Percentiles rank a stretch among this genome's conserved stretches.
These are phyloP conservation scores for Aspergillus novoparasiticus DNA, from an alignment of 2,329 filamentous ascomycete genomes.

Conservation along the genomic window DNA sequence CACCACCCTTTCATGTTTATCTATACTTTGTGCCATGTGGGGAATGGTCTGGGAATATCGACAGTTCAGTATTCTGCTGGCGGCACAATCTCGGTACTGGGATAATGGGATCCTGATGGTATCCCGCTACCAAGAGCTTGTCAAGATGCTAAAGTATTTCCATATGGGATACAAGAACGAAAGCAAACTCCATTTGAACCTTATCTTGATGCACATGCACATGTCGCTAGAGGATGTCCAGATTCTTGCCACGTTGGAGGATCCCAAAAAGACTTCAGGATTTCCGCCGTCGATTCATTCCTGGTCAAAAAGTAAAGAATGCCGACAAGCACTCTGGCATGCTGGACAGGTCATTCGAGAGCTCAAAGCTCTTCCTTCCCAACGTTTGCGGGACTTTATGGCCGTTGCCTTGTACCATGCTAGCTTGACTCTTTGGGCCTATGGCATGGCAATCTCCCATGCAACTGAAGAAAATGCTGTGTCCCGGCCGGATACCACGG, in stretches of 20 bases:
- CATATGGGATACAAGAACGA: constrained; percentile 14
- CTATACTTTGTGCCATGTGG: constrained; percentile 38
- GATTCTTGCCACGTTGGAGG: constrained; percentile 5
- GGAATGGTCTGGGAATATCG: constrained; percentile 33
- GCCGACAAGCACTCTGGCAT: constrained; percentile 14
- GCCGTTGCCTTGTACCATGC: constrained; percentile 5
- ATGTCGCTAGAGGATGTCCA: constrained; percentile 16
- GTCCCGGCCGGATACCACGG: neutral
- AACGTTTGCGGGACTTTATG: constrained; percentile 11
- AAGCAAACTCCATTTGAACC: constrained; percentile 5
- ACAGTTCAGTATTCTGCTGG: constrained; percentile 30
- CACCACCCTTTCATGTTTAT: constrained; percentile 24
- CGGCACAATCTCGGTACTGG: constrained; percentile 26
- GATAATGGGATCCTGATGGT: constrained; percentile 29
- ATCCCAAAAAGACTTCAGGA: neutral
- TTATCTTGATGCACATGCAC: constrained; percentile 13
- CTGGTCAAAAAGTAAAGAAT: constrained; percentile 4
- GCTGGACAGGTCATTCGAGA: constrained; percentile 13
- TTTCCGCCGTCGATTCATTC: neutral
- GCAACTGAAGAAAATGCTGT: neutral
- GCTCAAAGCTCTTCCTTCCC: neutral
- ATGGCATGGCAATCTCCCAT: neutral
- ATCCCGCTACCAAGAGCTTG: constrained; percentile 32
- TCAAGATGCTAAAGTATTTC: constrained; percentile 27
- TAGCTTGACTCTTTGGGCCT: neutral